These are phyloP conservation scores for Triticum monococcum DNA, from an alignment of 176 grass and related monocot genomes.

Conservation along the genomic window DNA sequence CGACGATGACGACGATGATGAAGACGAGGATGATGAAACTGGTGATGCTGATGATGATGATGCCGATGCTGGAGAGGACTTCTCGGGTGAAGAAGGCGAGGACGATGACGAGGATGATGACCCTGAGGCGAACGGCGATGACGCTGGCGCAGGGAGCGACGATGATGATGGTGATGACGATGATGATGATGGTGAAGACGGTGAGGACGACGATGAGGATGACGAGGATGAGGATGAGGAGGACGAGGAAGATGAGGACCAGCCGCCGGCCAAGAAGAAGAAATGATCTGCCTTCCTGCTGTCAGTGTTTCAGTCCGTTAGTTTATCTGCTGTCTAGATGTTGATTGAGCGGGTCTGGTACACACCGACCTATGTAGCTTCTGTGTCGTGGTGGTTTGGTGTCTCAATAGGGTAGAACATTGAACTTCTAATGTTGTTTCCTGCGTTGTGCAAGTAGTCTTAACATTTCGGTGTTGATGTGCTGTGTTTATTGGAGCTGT, in stretches of 20 bases:
- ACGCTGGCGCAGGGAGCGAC: constrained; percentile 38
- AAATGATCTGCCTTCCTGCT: constrained; percentile 52
- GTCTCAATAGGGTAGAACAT: constrained; percentile 46
- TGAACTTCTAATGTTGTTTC: constrained; percentile 43
- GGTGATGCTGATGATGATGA: constrained; percentile 43
- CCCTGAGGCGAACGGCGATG: constrained; percentile 49
- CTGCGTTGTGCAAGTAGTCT: constrained; percentile 36
- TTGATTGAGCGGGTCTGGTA: constrained; percentile 33
- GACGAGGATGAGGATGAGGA: constrained; percentile 47
- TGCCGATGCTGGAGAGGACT: constrained; percentile 44
- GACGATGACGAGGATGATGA: constrained; percentile 56
- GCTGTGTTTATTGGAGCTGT: constrained; percentile 30
- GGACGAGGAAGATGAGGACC: constrained; percentile 50
- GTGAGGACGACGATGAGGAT: constrained; percentile 39
- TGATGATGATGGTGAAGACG: neutral
- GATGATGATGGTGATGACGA: constrained; percentile 38
- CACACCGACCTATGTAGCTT: constrained; percentile 25
- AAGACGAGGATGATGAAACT: constrained; percentile 42
- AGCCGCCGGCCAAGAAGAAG: constrained; percentile 82
- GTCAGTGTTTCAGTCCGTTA: constrained; percentile 30
- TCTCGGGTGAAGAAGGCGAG: constrained; percentile 48
- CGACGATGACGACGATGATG: constrained; percentile 40
- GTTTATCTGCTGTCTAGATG: constrained; percentile 40
- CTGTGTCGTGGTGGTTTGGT: constrained; percentile 21
- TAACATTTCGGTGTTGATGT: constrained; percentile 14